Evolutionary conservation across 129 eudicot genomes (phyloP).

Genomic region (Flaveria brownii): DNA sequence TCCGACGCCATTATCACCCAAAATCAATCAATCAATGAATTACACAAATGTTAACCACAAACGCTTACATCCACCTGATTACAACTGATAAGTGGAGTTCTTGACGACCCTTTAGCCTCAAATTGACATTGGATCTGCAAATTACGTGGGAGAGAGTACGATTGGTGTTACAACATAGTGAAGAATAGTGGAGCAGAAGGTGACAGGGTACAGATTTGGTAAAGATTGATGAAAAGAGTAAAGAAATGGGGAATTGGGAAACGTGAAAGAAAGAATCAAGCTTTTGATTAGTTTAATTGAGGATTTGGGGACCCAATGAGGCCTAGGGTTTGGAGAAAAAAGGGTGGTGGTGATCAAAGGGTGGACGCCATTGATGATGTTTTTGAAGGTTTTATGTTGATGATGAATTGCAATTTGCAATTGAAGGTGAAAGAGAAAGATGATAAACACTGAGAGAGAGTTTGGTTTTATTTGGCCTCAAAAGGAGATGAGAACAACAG

Average conservation of each 20-base stretch:
- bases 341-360: conserved; percentile 27
- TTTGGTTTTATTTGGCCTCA: conserved; percentile 49
- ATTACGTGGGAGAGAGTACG: too few species aligned
- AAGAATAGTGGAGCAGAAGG: conserved; percentile 31
- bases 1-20: conserved; percentile 50
- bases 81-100: neutral
- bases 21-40: neutral
- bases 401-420: neutral
- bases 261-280: conserved; percentile 14
- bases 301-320: neutral
- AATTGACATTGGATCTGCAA: conserved; percentile 26
- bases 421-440: conserved; percentile 36
- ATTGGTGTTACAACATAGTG: neutral
- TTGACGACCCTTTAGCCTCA: neutral
- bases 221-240: conserved; percentile 24
- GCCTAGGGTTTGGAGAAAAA: too few species aligned
- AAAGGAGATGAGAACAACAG: conserved; percentile 40
- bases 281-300: neutral
- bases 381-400: neutral
- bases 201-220: conserved; percentile 34
- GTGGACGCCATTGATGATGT: neutral
- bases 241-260: conserved; percentile 14
- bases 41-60: neutral
- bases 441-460: conserved; percentile 35
- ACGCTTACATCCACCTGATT: neutral